Base-by-base conservation (phyloP, 306 rosid genomes). In the Quillaja saponaria region DNA sequence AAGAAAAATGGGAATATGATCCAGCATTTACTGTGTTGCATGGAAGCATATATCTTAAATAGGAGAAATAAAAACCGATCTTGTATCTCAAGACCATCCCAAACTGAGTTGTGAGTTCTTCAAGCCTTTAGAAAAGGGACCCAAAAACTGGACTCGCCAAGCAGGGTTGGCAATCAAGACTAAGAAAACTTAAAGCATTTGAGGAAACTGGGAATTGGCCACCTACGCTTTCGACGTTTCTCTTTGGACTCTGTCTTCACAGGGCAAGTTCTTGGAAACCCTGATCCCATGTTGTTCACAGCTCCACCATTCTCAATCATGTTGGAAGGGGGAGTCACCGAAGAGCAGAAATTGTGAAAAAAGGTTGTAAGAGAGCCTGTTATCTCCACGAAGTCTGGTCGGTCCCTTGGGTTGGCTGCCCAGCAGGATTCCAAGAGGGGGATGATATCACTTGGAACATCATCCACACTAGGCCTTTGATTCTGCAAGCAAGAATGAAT, bases 361-460 rank as follows among this genome's bases (percentile, higher is more conserved):
- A 73, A 31, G 6, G 20, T 71, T 34, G 42, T 21, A 4, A 86
- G 77, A 21, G 19, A 50, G 21, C 48, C 63, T 6, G 68, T 69
- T 58, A 87, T 69, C 48, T 81, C 73, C 35, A 25, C 44, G 52
- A 84, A 87, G 31, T 84, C 88, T 2, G 86, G 95, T 7, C 91
- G 63, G 51, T 35, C 59, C 7, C 39, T 59, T 48, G 95, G 88
- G 35, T 87, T 81, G 49, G 76, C 76, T 3, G 34, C 74, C 95
- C 90, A 87, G 47, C 95, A 84, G 10, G 88, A 84, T 66, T 77
- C 45, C 67, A 87, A n/a, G 21, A 87, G 66, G 13, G 84, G 81
- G 8, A 34, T 31, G 0, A 87, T 7, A 4, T 64, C 40, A 12
- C 33, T 16, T 1, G 95, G 95, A 72, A 84, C 16, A 12, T 49